phyloP scores from a whole-genome alignment of 2,329 filamentous ascomycete genomes.

The Sclerotinia trifoliorum region DNA sequence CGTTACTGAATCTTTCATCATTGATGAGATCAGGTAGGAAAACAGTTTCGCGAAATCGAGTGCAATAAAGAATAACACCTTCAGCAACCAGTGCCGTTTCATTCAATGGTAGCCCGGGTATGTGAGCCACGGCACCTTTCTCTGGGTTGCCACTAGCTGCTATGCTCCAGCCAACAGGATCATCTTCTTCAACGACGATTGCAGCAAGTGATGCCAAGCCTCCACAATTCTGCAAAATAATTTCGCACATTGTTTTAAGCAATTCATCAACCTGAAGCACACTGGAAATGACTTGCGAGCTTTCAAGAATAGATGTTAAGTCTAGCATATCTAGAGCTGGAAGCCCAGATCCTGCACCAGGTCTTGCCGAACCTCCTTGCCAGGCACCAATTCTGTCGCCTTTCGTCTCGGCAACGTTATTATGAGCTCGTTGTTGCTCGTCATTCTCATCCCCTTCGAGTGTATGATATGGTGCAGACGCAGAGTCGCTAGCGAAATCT shows the following conservation, averaged over 20 bases:
- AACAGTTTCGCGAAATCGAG: conserved; percentile 72
- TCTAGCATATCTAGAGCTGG: conserved; percentile 82
- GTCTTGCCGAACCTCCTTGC: conserved; percentile 56
- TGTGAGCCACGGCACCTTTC: conserved; percentile 63
- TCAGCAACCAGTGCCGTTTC: conserved; percentile 69
- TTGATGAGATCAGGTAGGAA: conserved; percentile 71
- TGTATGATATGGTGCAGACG: conserved; percentile 52
- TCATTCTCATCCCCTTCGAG: conserved; percentile 45
- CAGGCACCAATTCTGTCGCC: conserved; percentile 62
- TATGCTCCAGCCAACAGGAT: conserved; percentile 60
- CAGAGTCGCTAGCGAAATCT: conserved; percentile 60
- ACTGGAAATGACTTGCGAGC: conserved; percentile 76
- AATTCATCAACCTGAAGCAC: conserved; percentile 73
- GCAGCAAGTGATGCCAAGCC: conserved; percentile 68
- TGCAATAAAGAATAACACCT: conserved; percentile 74
- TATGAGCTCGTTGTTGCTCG: conserved; percentile 44
- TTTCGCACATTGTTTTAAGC: conserved; percentile 77
- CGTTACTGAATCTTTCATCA: conserved; percentile 77
- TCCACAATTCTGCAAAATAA: conserved; percentile 75
- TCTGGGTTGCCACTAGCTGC: conserved; percentile 73
- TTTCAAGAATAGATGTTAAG: conserved; percentile 73
- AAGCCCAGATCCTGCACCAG: conserved; percentile 60
- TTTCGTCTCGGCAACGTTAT: conserved; percentile 46
- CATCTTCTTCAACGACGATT: conserved; percentile 70
- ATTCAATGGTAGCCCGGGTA: conserved; percentile 62